Evolutionary conservation across 2,329 filamentous ascomycete species (phyloP).

Genomic region (Chaetomiaceae sp.): DNA sequence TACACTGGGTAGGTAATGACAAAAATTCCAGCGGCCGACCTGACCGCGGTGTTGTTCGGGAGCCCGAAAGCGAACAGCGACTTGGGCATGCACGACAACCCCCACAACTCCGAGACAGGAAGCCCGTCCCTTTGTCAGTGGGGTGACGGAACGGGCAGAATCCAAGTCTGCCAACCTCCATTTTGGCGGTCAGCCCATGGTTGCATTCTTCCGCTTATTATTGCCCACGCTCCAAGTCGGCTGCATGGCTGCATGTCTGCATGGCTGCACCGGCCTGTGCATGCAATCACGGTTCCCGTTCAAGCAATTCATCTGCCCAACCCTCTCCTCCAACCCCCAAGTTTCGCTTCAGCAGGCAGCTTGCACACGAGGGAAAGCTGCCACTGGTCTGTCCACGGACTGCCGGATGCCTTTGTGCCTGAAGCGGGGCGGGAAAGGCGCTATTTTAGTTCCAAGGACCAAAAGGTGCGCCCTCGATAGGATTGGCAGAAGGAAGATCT

Average conservation of each 20-base stretch:
- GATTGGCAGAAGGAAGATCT: not conserved
- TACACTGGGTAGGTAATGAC: too few species aligned
- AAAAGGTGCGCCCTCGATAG: not conserved
- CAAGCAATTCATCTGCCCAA: too few species aligned
- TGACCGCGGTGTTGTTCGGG: too few species aligned
- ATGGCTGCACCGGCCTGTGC: too few species aligned
- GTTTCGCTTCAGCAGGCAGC: too few species aligned
- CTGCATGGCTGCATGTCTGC: too few species aligned
- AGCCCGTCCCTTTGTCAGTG: constrained; percentile 6
- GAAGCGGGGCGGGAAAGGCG: constrained; percentile 16
- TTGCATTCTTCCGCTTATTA: constrained; percentile 14
- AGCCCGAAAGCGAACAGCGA: too few species aligned
- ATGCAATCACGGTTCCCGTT: too few species aligned
- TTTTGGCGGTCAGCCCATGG: constrained; percentile 9
- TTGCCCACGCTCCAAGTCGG: not conserved
- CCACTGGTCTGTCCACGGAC: too few species aligned
- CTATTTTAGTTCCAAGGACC: constrained; percentile 22
- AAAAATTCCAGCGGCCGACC: too few species aligned
- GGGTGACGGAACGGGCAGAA: constrained; percentile 18
- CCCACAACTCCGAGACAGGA: constrained; percentile 14
- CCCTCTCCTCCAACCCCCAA: too few species aligned
- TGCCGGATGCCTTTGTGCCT: constrained; percentile 12
- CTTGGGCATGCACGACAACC: constrained; percentile 1
- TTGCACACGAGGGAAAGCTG: too few species aligned
- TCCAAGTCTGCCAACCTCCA: not conserved